Conservation (phyloP, 208 protist genomes). For the Acanthamoeba royreba region DNA sequence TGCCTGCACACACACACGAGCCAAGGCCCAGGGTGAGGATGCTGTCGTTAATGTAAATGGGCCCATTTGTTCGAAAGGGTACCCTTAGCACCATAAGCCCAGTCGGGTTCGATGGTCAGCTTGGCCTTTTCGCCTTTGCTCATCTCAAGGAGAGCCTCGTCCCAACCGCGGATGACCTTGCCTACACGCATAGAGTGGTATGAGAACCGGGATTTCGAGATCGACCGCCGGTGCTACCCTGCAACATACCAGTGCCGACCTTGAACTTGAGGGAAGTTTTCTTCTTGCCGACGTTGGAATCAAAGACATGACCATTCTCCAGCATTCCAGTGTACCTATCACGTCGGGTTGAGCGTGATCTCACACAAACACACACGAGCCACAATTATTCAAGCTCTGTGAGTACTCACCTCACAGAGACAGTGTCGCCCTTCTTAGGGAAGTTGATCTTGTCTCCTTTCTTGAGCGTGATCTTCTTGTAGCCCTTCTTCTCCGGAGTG, state of each 20-base stretch:
- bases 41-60: no score
- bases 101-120: constrained; percentile 30
- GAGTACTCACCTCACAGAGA: neutral
- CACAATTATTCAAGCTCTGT: no score
- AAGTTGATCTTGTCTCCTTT: constrained; percentile 19
- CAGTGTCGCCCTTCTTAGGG: neutral
- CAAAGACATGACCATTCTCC: neutral
- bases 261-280: neutral
- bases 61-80: no score
- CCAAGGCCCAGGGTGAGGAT: neutral
- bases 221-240: no score
- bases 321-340: constrained; percentile 1
- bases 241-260: no score
- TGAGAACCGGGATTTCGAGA: no score
- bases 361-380: no score
- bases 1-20: neutral
- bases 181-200: no score
- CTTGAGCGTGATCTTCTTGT: neutral
- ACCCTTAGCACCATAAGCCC: neutral
- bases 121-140: constrained; percentile 30
- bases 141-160: neutral
- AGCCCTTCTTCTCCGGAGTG: neutral
- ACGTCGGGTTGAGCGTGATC: no score
- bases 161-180: neutral
- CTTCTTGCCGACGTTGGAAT: constrained; percentile 1